Evolutionary conservation across 768 basidiomycete species (phyloP).

Genomic region (Rhodotorula kratochvilovae): DNA sequence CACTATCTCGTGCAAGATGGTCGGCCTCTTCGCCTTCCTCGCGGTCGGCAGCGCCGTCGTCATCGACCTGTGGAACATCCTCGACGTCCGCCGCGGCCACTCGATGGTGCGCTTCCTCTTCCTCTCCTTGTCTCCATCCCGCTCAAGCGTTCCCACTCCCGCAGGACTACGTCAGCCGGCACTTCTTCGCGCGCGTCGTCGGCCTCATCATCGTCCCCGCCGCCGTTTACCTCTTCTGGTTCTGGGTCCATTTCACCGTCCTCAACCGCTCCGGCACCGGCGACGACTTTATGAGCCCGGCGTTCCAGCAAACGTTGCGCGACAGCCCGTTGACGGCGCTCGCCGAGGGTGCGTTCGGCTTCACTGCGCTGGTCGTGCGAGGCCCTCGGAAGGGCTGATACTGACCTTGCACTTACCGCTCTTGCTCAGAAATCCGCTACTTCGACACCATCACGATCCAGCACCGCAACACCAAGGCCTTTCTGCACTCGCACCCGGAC

Average conservation of each 20-base stretch:
- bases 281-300: conserved; percentile 94
- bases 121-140: conserved; percentile 2
- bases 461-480: conserved; percentile 90
- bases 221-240: conserved; percentile 85
- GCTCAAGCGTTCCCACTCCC: background rate
- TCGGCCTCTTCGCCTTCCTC: conserved; percentile 83
- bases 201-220: conserved; percentile 86
- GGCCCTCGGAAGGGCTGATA: too few relatives aligned
- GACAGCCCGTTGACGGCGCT: conserved; percentile 89
- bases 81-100: conserved; percentile 75
- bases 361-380: too few relatives aligned
- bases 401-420: too few relatives aligned
- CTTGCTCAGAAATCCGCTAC: conserved; percentile 75
- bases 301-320: conserved; percentile 89
- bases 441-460: conserved; percentile 79
- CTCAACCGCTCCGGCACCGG: conserved; percentile 85
- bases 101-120: conserved; percentile 59
- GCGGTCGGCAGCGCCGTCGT: conserved; percentile 85
- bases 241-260: conserved; percentile 89
- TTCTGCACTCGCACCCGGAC: conserved; percentile 87
- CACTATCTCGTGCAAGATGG: conserved; percentile 96
- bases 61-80: conserved; percentile 88
- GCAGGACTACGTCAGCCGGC: conserved; percentile 81
- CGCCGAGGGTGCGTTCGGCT: conserved; percentile 67
- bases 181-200: conserved; percentile 76